phyloP scores from a whole-genome alignment of 176 grass and related monocot genomes.

The Oryza coarctata region DNA sequence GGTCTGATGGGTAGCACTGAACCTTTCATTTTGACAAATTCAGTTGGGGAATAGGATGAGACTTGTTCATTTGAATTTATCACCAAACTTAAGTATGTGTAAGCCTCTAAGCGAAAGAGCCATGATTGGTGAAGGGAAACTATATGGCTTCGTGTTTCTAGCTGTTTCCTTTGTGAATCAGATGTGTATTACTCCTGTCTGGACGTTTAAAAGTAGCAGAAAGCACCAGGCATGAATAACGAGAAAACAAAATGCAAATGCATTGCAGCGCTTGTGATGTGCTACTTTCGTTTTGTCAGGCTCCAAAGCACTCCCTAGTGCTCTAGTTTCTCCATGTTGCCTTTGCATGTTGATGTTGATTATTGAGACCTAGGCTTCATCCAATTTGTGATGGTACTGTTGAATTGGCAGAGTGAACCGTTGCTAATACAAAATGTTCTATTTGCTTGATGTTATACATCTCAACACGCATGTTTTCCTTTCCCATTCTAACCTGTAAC shows the following conservation, averaged over 20 bases:
- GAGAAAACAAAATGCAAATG: neutral
- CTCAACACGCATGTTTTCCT: slow-evolving; percentile 2
- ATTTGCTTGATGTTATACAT: neutral
- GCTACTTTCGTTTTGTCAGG: neutral
- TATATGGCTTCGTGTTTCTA: neutral
- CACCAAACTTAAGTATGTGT: neutral
- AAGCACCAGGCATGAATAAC: neutral
- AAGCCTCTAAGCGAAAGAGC: neutral
- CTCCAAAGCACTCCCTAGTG: neutral
- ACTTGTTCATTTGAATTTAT: neutral
- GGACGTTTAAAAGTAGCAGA: neutral
- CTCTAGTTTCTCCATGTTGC: neutral
- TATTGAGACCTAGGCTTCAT: neutral
- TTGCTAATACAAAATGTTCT: neutral
- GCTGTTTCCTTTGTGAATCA: neutral
- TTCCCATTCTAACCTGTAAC: slow-evolving; percentile 4
- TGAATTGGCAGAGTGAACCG: slow-evolving; percentile 18
- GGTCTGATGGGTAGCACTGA: neutral
- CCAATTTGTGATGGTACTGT: neutral
- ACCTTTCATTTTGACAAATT: neutral
- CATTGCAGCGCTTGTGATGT: neutral
- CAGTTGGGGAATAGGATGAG: neutral
- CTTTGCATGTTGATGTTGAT: neutral
- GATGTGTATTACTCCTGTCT: neutral
- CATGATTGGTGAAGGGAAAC: neutral